Evolutionary conservation across 1,284 basidiomycete genomes (phyloP).

Genomic region (Cutaneotrichosporon daszewskae): DNA sequence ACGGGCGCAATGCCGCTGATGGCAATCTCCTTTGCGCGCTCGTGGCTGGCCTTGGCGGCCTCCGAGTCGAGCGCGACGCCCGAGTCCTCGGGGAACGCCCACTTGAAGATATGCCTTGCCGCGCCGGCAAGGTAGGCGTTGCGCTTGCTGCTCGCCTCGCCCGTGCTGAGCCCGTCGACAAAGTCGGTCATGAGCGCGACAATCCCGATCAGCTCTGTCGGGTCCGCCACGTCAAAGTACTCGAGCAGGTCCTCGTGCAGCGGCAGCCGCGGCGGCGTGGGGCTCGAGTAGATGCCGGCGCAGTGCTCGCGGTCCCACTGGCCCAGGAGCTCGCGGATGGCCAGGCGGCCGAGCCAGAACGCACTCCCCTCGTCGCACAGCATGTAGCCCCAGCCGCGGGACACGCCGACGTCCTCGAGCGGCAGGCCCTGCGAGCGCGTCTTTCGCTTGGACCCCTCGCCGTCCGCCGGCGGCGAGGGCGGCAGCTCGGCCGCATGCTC

Average conservation of each 20-base stretch:
- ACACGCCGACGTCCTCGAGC: slow-evolving; percentile 32
- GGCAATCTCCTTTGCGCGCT: slow-evolving; percentile 26
- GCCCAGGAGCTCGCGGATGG: slow-evolving; percentile 30
- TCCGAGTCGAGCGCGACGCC: slow-evolving; percentile 7
- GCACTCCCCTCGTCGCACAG: slow-evolving; percentile 43
- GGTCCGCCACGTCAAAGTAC: slow-evolving; percentile 33
- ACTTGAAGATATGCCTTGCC: slow-evolving; percentile 32
- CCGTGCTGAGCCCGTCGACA: slow-evolving; percentile 21
- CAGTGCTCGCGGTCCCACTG: slow-evolving; percentile 30
- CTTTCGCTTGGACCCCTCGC: not conserved
- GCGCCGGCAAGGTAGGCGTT: slow-evolving; percentile 39
- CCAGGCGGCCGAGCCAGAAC: slow-evolving; percentile 39
- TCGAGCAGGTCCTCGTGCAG: slow-evolving; percentile 33
- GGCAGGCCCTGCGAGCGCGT: slow-evolving; percentile 18
- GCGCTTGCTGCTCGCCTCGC: slow-evolving; percentile 31
- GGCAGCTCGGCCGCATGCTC: slow-evolving; percentile 7
- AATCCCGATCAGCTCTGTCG: slow-evolving; percentile 34
- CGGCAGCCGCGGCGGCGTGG: slow-evolving; percentile 19
- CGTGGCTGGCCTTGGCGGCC: slow-evolving; percentile 11
- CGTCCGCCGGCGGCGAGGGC: slow-evolving; percentile 9
- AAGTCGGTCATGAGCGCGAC: slow-evolving; percentile 26
- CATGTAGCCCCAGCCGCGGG: slow-evolving; percentile 41
- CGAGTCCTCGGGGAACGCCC: slow-evolving; percentile 34
- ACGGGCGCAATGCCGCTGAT: slow-evolving; percentile 21
- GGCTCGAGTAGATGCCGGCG: slow-evolving; percentile 21